Conservation (phyloP, 306 rosid genomes). For the Sicyos edulis region DNA sequence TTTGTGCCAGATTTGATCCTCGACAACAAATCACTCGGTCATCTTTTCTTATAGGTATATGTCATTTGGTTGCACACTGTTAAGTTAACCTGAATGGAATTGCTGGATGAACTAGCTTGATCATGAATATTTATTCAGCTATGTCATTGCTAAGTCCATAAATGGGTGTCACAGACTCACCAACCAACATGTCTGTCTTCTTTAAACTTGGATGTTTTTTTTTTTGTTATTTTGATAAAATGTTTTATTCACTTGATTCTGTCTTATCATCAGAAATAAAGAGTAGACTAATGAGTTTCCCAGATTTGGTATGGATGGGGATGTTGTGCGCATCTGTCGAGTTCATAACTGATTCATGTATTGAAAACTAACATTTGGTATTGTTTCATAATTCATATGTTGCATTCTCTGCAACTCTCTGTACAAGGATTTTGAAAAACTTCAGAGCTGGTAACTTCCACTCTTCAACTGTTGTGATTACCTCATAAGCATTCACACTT, state of each 20-base stretch:
- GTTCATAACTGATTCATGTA: not conserved
- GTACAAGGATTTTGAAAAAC: not conserved
- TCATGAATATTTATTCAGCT: constrained; percentile 4
- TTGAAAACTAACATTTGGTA: not conserved
- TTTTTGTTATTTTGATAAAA: not conserved
- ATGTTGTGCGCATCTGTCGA: not conserved
- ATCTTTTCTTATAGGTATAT: constrained; percentile 16
- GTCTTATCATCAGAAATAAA: no score
- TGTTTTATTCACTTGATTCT: not conserved
- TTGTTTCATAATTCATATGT: not conserved
- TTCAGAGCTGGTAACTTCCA: not conserved
- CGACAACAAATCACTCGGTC: not conserved
- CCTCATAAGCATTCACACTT: not conserved
- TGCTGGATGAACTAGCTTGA: constrained; percentile 6
- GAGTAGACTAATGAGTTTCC: not conserved
- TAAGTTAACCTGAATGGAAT: not conserved
- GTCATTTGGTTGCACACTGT: constrained; percentile 5
- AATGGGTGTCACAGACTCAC: not conserved
- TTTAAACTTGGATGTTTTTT: not conserved
- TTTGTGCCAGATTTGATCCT: no score
- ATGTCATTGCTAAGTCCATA: not conserved
- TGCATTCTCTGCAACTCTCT: not conserved
- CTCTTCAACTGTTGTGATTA: not conserved
- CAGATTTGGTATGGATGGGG: not conserved
- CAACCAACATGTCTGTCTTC: not conserved